Conservation (phyloP, 108 stramenopile genomes). For the Cyclotella kingstonii region DNA sequence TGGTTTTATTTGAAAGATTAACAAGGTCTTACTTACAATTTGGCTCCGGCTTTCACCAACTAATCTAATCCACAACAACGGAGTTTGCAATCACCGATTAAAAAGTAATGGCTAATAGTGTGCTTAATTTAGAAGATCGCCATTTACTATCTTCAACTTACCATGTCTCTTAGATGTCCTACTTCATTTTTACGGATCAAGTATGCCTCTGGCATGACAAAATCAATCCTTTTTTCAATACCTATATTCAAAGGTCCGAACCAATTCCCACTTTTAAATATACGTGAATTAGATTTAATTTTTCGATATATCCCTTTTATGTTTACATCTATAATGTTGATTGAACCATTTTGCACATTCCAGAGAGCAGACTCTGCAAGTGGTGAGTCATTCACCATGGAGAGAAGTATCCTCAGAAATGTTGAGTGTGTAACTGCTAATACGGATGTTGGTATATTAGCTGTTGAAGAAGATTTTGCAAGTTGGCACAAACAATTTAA, state of each 20-base stretch:
- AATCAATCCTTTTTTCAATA: conserved; percentile 2
- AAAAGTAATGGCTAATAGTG: no score
- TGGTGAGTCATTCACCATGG: conserved; percentile 49
- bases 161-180: conserved; percentile 61
- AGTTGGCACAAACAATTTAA: conserved; percentile 27
- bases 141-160: conserved; percentile 3
- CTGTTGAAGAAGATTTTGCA: conserved; percentile 22
- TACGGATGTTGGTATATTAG: conserved; percentile 8
- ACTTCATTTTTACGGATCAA: conserved; percentile 63
- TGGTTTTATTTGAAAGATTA: not conserved
- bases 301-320: conserved; percentile 23
- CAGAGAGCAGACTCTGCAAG: conserved; percentile 52
- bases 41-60: no score
- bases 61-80: no score
- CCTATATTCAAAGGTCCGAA: conserved; percentile 11
- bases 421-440: conserved; percentile 70
- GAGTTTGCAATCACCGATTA: no score
- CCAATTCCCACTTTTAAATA: conserved; percentile 57
- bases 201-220: conserved; percentile 49
- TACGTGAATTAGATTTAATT: conserved; percentile 25
- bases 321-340: conserved; percentile 71
- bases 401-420: conserved; percentile 59
- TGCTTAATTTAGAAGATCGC: not conserved
- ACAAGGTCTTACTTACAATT: no score
- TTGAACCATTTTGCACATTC: conserved; percentile 56